Evolutionary conservation across 805 yeast species (phyloP), one percentile per base, ranked within the genome.

Genomic region (Zygosaccharomyces pseudorouxii): DNA sequence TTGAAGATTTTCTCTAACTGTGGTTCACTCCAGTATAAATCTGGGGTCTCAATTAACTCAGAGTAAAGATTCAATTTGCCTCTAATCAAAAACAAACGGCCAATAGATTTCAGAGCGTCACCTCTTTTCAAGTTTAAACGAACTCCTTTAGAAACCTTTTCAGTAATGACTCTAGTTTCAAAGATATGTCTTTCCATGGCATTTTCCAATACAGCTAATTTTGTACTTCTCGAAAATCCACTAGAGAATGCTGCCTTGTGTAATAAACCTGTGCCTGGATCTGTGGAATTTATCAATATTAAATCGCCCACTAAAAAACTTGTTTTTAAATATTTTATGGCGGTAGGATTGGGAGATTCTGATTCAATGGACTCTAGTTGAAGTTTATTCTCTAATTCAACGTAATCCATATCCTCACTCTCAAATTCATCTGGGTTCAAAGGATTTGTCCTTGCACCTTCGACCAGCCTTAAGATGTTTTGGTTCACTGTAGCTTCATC

Each of bases 21-120:
- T 1, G 97, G 95, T 61, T 89, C 96, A 40, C 88, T 78, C 97
- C 97, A 90, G 66, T 89, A 90, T 38, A 89, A 68, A 64, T 90
- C 97, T 0, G 97, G 97, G 0, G 95, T 88, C 57, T 89, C 97
- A 27, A 88, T 87, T 50, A 90, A 74, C 59, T 89, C 96, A 8
- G 92, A 85, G 65, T 90, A 89, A 28, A 90, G 69, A 57, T 90
- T 90, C 55, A 90, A 73, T 55, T 84, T 84, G 1, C 96, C 96
- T 51, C 97, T 71, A 11, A 90, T 71, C 38, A 87, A 69, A 54
- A 90, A 78, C 19, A 90, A 70, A 47, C 82, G 73, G 0, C 97
- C 97, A 0, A 93, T 87, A 4, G 82, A 72, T 55, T 73, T 73
- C 43, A 89, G 67, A 3, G 85, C 81, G 33, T 86, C 89, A 2